These are phyloP conservation scores for Phytophthora pisi DNA, from an alignment of 352 stramenopile genomes.

Conservation along the genomic window DNA sequence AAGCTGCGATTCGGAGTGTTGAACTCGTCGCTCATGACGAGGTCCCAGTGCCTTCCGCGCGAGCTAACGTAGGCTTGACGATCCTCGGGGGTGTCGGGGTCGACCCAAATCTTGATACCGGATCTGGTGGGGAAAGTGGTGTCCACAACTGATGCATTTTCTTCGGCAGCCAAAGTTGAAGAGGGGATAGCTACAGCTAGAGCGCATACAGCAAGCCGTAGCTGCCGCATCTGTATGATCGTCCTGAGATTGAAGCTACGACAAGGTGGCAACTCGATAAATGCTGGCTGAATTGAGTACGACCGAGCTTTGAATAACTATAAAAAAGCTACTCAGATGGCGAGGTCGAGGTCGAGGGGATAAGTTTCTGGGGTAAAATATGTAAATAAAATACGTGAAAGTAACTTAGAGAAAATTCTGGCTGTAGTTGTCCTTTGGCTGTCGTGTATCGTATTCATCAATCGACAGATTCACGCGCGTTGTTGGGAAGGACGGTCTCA, in stretches of 20 bases:
- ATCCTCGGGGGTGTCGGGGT: constrained; percentile 41
- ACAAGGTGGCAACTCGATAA: constrained; percentile 8
- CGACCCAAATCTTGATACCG: constrained; percentile 53
- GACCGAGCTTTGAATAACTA: constrained; percentile 8
- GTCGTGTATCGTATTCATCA: constrained; percentile 26
- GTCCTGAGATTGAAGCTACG: neutral
- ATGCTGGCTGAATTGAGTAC: constrained; percentile 9
- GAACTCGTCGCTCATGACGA: constrained; percentile 96
- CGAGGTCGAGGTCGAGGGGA: constrained; percentile 7
- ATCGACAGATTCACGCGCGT: constrained; percentile 19
- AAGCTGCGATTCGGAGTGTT: constrained; percentile 89
- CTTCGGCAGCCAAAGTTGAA: neutral
- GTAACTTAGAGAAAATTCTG: constrained; percentile 43
- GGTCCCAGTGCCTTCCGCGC: constrained; percentile 49
- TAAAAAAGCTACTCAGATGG: constrained; percentile 22
- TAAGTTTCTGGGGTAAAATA: constrained; percentile 15
- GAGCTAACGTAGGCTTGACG: constrained; percentile 18
- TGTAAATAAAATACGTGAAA: neutral
- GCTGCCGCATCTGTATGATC: neutral
- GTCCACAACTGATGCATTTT: constrained; percentile 16
- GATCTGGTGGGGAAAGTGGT: constrained; percentile 40
- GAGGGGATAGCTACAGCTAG: neutral
- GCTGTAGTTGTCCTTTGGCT: constrained; percentile 44
- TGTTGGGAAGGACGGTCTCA: constrained; percentile 18
- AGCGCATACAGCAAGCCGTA: neutral